phyloP scores from a whole-genome alignment of 2,329 filamentous ascomycete species.

The Ploettnerulaceae sp. region DNA sequence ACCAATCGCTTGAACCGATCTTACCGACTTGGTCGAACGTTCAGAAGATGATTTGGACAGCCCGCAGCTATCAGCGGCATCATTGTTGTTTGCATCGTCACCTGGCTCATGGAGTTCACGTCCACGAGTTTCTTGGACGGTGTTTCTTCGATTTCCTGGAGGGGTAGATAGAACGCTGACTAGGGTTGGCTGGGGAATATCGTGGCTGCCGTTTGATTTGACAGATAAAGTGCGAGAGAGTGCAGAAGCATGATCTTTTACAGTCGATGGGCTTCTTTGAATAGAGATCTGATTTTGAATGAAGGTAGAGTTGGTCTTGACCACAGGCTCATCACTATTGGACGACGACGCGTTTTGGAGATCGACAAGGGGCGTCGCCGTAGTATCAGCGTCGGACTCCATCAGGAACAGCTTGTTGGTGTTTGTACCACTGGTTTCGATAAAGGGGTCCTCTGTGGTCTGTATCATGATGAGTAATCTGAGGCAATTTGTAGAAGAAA shows the following conservation, averaged over 20 bases:
- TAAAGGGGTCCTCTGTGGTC: constrained; percentile 4
- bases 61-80: constrained; percentile 13
- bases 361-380: constrained; percentile 13
- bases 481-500: background rate
- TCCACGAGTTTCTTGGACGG: constrained; percentile 7
- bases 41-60: constrained; percentile 28
- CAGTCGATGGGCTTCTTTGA: constrained; percentile 24
- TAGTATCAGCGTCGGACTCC: constrained; percentile 20
- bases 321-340: background rate
- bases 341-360: constrained; percentile 3
- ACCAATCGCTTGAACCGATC: constrained; percentile 34
- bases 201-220: constrained; percentile 23
- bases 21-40: constrained; percentile 32
- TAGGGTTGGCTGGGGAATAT: constrained; percentile 8
- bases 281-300: constrained; percentile 28
- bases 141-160: constrained; percentile 1
- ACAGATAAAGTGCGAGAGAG: constrained; percentile 24
- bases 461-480: constrained; percentile 16
- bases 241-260: constrained; percentile 21
- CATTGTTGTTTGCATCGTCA: constrained; percentile 15
- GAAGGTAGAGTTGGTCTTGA: constrained; percentile 13
- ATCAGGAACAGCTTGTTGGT: constrained; percentile 4
- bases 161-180: constrained; percentile 8
- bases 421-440: background rate
- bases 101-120: constrained; percentile 1